Base-by-base conservation (phyloP, 345 rosid genomes). In the Hirschfeldia incana region DNA sequence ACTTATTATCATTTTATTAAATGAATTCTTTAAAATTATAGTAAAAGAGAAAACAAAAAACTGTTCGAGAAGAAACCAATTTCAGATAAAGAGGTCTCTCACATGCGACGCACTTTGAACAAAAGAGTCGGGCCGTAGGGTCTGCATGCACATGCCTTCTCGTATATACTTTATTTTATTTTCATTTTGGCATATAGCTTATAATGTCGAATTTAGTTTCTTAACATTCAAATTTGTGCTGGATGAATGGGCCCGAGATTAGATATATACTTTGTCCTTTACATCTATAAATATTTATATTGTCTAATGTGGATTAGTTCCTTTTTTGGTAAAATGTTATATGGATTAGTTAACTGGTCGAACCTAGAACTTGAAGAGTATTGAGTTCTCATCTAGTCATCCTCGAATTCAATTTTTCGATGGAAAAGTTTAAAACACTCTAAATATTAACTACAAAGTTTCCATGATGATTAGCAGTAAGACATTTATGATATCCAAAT, bases 111-210 rank as follows among this genome's bases (percentile, higher is more conserved):
- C 83, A 80, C 72, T 80, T n/a, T 30, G 76, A 70, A 75, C 30
- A 63, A 69, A 74, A 74, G 76, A 55, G 83, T 74, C 74, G 82
- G 75, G 55, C 78, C 79, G 83, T 80, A 75, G 83, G 79, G 83
- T 75, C 78, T 63, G 3, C 72, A 75, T 80, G 79, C 83, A 74
- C 79, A 74, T 80, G 83, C 83, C 79, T 74, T 69, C 79, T 80
- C 75, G 28, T 53, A 51, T 21, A 21, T 32, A 21, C 60, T 72
- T 59, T 73, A 46, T n/a, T 46, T 46, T 4, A 44, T 69, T 49
- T 27, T 59, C 55, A 12, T 46, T 46, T 73, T 73, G 64, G 64
- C 82, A 59, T 60, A 73, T 73, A 46, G 74, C 70, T 73, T 73
- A 58, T 44, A 46, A 46, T 79, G 8, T 73, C 65, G 71, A 73